A percentile compares a stretch with the other conserved stretches of the same genome.
Conservation (phyloP, 345 rosid genomes). For the Populus pruinosa region DNA sequence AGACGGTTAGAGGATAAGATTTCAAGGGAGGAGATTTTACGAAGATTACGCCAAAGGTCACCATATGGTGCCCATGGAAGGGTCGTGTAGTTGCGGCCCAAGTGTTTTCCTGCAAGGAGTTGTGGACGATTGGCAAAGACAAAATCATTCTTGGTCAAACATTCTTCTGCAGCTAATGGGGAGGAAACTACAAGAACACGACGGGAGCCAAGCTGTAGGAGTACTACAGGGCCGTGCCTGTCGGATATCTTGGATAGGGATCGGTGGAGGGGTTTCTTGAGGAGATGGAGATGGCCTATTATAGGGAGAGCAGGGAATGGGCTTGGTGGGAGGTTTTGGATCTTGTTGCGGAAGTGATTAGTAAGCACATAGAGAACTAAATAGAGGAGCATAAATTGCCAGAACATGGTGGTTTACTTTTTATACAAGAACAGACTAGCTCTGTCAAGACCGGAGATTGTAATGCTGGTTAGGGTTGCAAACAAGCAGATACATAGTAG, state of each 20-base stretch:
- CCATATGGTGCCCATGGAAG: slow-evolving; percentile 30
- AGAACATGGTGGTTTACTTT: neutral
- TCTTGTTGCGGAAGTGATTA: neutral
- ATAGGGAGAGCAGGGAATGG: neutral
- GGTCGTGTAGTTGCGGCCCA: neutral
- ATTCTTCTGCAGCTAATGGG: slow-evolving; percentile 24
- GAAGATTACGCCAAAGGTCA: neutral
- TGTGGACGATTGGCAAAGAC: slow-evolving; percentile 26
- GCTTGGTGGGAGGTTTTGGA: slow-evolving; percentile 11
- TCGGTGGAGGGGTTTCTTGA: slow-evolving; percentile 10
- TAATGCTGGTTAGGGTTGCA: too few species aligned
- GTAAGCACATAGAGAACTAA: neutral
- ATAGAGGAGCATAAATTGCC: neutral
- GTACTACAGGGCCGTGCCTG: neutral
- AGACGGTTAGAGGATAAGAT: slow-evolving; percentile 28
- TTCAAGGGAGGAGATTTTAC: slow-evolving; percentile 17
- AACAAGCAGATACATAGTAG: too few species aligned
- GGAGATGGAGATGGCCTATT: slow-evolving; percentile 16
- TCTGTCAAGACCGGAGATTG: too few species aligned
- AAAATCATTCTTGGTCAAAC: slow-evolving; percentile 35
- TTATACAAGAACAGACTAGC: too few species aligned
- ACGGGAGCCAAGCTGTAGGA: slow-evolving; percentile 3
- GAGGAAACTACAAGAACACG: slow-evolving; percentile 13
- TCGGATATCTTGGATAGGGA: slow-evolving; percentile 3
- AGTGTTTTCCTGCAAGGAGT: neutral